These are phyloP conservation scores for Puccinia horiana DNA, from an alignment of 1,284 basidiomycete species.

Conservation along the genomic window DNA sequence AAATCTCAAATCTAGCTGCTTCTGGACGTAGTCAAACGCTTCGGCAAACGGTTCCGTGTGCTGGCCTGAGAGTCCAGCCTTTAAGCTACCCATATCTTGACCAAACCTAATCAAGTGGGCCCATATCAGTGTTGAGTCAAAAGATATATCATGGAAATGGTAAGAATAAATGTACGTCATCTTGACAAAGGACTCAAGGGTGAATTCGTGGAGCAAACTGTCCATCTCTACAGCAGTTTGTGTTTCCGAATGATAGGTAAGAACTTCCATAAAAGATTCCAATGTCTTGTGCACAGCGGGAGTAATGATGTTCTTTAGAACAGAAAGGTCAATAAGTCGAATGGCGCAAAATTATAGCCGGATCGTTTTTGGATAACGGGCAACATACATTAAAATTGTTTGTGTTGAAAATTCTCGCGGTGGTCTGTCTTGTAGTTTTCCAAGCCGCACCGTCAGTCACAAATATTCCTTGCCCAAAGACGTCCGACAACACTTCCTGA, in stretches of 20 bases:
- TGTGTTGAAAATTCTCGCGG: slow-evolving; percentile 44
- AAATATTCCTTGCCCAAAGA: slow-evolving; percentile 50
- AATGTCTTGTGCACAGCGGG: slow-evolving; percentile 46
- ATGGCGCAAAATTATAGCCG: neutral
- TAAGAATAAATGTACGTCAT: slow-evolving; percentile 41
- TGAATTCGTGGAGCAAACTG: slow-evolving; percentile 40
- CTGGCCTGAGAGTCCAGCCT: slow-evolving; percentile 17
- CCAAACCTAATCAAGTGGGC: slow-evolving; percentile 29
- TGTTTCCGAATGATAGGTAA: slow-evolving; percentile 22
- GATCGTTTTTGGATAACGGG: neutral
- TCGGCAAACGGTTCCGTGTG: slow-evolving; percentile 32
- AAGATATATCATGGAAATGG: neutral
- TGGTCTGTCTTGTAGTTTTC: slow-evolving; percentile 48
- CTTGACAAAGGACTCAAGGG: slow-evolving; percentile 46
- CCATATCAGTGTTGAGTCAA: neutral
- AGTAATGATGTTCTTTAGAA: slow-evolving; percentile 41
- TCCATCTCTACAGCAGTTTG: slow-evolving; percentile 39
- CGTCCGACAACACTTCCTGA: slow-evolving; percentile 49
- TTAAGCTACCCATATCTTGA: slow-evolving; percentile 41
- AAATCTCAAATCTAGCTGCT: slow-evolving; percentile 47
- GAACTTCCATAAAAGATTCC: slow-evolving; percentile 43
- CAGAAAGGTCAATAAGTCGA: neutral
- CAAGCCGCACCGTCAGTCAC: slow-evolving; percentile 45
- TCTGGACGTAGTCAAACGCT: slow-evolving; percentile 50
- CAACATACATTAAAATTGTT: slow-evolving; percentile 45